Base-by-base conservation (phyloP, 441 rosid genomes). In the Sinapis alba region DNA sequence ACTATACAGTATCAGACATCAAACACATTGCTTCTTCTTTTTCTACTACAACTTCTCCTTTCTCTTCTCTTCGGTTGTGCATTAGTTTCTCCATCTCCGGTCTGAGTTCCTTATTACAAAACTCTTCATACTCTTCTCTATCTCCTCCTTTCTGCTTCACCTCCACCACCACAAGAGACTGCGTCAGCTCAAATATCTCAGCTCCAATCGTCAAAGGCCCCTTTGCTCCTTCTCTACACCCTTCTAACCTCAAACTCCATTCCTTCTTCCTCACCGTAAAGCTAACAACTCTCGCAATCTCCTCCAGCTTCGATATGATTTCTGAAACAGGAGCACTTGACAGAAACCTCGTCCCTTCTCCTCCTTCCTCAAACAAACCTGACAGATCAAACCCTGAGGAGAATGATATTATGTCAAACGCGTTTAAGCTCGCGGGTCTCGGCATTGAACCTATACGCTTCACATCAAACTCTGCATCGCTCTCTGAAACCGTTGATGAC, bases 141-240 rank as follows among this genome's bases (percentile, higher is more conserved):
- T 50, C 56, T 1, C 56, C 56, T 16, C 56, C 56, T 19, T 7
- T 50, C 56, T 7, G 56, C 56, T 50, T 50, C 56, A 50, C 56
- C 56, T 50, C 56, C 56, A 50, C 56, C 56, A 50, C 56, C 23
- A 50, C 56, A 50, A 50, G 56, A 0, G 56, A 50, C 21, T 21
- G 23, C 56, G 56, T 50, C 56, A 50, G 12, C 56, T 50, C 56
- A 50, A 50, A 50, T 50, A 50, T 50, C 56, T 50, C 56, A 50
- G 56, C 56, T 50, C 56, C 56, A 3, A 50, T 50, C 21, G 23
- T 50, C 56, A 50, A 18, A 1, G 56, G 56, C 23, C 56, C 56
- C 5, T 50, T 50, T 19, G 56, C 56, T 0, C 56, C 56, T 50
- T 50, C 56, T 1, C 56, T 50, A 50, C 11, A 50, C 23, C 56